Evolutionary conservation across 1,284 basidiomycete species (phyloP).

Genomic region (Rhodotorula sp.): DNA sequence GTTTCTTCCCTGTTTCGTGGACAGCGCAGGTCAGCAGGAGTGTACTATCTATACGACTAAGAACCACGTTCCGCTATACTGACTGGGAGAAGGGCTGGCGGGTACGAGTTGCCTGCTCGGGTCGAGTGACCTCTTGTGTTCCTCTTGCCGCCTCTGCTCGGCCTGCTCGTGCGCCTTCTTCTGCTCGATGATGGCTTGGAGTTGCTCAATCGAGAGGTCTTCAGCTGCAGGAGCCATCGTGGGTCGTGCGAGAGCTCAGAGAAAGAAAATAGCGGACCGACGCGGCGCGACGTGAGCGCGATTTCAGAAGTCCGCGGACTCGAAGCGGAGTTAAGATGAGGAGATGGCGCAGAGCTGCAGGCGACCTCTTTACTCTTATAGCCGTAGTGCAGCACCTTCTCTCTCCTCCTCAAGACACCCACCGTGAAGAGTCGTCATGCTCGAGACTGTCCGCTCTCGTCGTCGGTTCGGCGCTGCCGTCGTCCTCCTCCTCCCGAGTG

Average conservation of each 20-base stretch:
- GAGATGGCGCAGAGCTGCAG: background rate
- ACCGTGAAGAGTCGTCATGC: conserved; percentile 6
- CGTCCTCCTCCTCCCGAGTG: conserved; percentile 28
- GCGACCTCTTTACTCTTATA: too few species aligned
- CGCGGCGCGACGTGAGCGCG: background rate
- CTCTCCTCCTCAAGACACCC: too few species aligned
- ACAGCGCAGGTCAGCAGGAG: too few species aligned
- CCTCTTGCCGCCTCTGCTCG: background rate
- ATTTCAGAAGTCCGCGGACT: background rate
- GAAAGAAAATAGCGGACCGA: background rate
- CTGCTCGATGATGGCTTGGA: background rate
- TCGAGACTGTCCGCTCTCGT: conserved; percentile 25
- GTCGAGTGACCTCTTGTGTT: background rate
- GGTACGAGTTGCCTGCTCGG: conserved; percentile 17
- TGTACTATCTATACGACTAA: rapidly evolving
- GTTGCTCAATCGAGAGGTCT: background rate
- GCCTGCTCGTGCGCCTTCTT: background rate
- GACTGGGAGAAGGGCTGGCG: conserved; percentile 26
- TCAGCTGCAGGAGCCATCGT: background rate
- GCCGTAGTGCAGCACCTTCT: too few species aligned
- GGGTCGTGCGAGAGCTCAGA: too few species aligned
- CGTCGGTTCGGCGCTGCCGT: conserved; percentile 26
- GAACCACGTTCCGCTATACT: background rate
- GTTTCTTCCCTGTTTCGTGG: conserved; percentile 24
- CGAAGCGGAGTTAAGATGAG: background rate